Evolutionary conservation across 1,284 basidiomycete species (phyloP).

Genomic region (Trichosporon coremiiforme): DNA sequence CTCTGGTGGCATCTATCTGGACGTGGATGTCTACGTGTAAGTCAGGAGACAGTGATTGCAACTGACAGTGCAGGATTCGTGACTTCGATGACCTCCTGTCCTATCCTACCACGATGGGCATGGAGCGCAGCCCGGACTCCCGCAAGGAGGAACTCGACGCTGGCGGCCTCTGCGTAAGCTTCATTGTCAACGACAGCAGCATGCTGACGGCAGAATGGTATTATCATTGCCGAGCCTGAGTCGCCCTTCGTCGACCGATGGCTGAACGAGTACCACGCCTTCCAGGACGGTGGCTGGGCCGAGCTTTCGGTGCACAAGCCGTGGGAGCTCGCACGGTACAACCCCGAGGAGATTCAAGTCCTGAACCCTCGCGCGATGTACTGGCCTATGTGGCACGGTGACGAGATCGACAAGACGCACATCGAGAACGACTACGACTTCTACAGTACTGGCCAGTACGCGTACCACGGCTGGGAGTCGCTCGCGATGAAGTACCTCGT

Average conservation of each 20-base stretch:
- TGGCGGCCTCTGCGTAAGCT: slow-evolving; percentile 53
- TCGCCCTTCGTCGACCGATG: slow-evolving; percentile 57
- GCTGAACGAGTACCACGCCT: slow-evolving; percentile 56
- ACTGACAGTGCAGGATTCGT: slow-evolving; percentile 33
- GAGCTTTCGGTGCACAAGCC: slow-evolving; percentile 56
- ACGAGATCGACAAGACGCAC: slow-evolving; percentile 52
- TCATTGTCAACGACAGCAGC: neutral
- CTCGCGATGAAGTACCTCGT: slow-evolving; percentile 54
- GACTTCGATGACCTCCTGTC: slow-evolving; percentile 52
- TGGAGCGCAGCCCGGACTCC: slow-evolving; percentile 56
- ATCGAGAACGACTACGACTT: slow-evolving; percentile 51
- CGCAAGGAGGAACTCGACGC: slow-evolving; percentile 46
- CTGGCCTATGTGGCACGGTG: slow-evolving; percentile 58
- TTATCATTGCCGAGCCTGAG: slow-evolving; percentile 57
- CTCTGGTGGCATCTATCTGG: slow-evolving; percentile 59
- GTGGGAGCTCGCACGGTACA: slow-evolving; percentile 55
- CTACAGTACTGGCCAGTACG: slow-evolving; percentile 49
- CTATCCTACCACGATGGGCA: slow-evolving; percentile 56
- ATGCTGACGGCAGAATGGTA: slow-evolving; percentile 49
- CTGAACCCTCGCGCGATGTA: slow-evolving; percentile 58
- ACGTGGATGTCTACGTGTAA: slow-evolving; percentile 58
- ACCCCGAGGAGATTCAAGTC: slow-evolving; percentile 58
- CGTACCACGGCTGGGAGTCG: slow-evolving; percentile 58
- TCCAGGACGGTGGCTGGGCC: slow-evolving; percentile 55
- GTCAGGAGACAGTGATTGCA: neutral